Evolutionary conservation across 805 yeast species (phyloP), one percentile per base, ranked within the genome.

Genomic region (Sugiyamaella smithiae): DNA sequence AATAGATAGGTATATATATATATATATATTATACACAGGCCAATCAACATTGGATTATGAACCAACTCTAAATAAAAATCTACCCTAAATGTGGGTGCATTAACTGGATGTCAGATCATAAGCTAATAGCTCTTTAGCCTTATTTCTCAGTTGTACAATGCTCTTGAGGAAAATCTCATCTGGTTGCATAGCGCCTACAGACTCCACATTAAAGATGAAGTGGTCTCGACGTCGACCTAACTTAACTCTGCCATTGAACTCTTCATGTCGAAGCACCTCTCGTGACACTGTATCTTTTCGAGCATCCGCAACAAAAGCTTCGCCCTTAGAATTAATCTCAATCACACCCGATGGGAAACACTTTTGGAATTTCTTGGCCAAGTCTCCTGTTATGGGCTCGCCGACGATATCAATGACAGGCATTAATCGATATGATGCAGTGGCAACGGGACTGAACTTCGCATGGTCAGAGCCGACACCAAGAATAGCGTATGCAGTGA

Each of bases 391-490:
- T 50, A 93, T 87, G 42, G 91, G 88, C 53, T 80, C 71, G 14
- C 68, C 68, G 35, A 72, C 65, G 46, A 93, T 88, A 54, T 85
- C 82, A 58, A 90, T 90, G 22, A 80, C 84, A 12, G 99, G 99
- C 72, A 93, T 69, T 63, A 93, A 75, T 69, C 99, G 79, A 71
- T 93, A 93, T 11, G 97, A 87, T 2, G 99, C 97, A 11, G 99
- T 93, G 14, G 96, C 80, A 8, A 93, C 99, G 4, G 99, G 99
- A 5, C 97, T 88, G 66, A 88, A 93, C 69, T 93, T 93, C 51
- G 99, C 97, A 68, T 93, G 99, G 67, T 93, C 99, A 36, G 88
- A 70, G 45, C 97, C 99, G 57, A 87, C 71, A 50, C 99, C 99
- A 54, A 91, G 75, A 25, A 90, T 75, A 66, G 97, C 93, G 70